These are phyloP conservation scores for Solanum peruvianum DNA, from an alignment of 257 asterid genomes.

Conservation along the genomic window DNA sequence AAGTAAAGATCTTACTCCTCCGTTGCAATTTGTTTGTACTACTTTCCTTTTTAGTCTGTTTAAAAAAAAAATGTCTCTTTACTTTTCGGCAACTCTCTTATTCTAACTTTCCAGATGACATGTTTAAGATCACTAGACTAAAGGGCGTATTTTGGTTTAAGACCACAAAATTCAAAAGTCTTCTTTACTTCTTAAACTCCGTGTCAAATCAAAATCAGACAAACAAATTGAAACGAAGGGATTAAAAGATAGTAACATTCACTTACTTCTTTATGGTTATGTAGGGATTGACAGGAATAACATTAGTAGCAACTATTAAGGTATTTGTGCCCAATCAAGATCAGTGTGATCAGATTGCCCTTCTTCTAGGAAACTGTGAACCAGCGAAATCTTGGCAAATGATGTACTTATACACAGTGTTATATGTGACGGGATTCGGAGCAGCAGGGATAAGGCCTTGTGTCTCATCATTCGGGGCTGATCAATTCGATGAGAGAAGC, in stretches of 20 bases:
- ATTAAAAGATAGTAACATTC: neutral
- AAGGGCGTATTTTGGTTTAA: neutral
- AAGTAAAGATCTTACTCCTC: neutral
- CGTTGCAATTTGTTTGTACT: neutral
- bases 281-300: constrained; percentile 90
- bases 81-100: neutral
- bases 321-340: constrained; percentile 69
- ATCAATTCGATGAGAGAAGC: constrained; percentile 82
- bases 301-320: constrained; percentile 57
- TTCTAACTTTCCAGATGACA: neutral
- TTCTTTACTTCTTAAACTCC: neutral
- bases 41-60: neutral
- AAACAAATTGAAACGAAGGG: neutral
- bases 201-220: neutral
- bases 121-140: neutral
- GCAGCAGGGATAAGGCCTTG: constrained; percentile 99
- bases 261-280: constrained; percentile 9
- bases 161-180: neutral
- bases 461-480: constrained; percentile 98
- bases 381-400: constrained; percentile 93
- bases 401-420: constrained; percentile 63
- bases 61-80: neutral
- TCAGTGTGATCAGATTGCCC: constrained; percentile 68
- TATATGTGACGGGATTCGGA: constrained; percentile 79
- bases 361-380: constrained; percentile 80